Base-by-base conservation (phyloP, 2,329 filamentous ascomycete genomes). In the Amesomyces nigricolor region DNA sequence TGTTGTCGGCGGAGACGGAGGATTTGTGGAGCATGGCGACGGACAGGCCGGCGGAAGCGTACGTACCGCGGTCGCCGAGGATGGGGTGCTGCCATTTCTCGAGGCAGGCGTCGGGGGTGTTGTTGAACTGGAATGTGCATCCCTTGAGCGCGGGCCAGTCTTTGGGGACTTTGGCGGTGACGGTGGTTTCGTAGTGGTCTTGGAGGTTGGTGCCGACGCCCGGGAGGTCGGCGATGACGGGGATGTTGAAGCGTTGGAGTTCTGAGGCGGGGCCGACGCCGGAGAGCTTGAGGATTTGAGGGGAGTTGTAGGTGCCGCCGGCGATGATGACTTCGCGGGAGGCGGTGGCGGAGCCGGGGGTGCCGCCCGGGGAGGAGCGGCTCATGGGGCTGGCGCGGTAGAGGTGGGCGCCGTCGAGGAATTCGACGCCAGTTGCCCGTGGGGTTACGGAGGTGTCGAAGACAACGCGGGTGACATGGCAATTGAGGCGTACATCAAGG, bases 171-270 rank as follows among this genome's bases (percentile, higher is more conserved):
- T 57, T 54, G 42, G 56, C 58, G 14, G 58, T 57, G 3, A 76
- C 66, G 22, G 68, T 65, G 5, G 67, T 66, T 54, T 74, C 71
- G 57, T 74, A 71, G 59, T 73, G 72, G 48, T 81, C 78, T 51
- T 72, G 71, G 56, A 81, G 68, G 53, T 79, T 78, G 60, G 78
- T 70, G 11, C 78, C 79, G 0, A 81, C 79, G 1, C 78, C 78
- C 0, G 73, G 72, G 0, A 76, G 70, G 43, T 78, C 71, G 4
- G 70, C 70, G 0, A 81, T 55, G 0, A 78, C 62, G 0, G 71
- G 63, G 30, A 82, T 81, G n/a, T 71, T 63, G 50, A 75, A 71
- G 14, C 67, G 64, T 2, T 69, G 46, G 1, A 82, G 69, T 14
- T 76, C 72, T 0, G 65, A 65, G 1, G 64, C 66, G 0, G 75